Evolutionary conservation across 2,329 filamentous ascomycete species (phyloP), one percentile per base, ranked within the genome.

Genomic region (Myriangium duriaei): DNA sequence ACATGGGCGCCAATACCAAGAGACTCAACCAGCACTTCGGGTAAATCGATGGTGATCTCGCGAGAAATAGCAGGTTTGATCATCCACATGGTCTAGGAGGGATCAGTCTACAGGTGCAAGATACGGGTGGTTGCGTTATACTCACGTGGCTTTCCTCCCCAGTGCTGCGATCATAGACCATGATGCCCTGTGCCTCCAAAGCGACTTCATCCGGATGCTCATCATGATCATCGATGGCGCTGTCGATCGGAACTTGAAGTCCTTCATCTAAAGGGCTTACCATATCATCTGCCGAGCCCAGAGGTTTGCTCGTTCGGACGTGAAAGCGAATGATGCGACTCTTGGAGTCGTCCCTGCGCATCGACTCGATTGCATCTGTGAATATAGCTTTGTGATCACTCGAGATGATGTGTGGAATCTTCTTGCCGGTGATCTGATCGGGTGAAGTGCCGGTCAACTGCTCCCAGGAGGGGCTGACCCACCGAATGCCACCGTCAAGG

Each of bases 41-140:
- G 88, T 5, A 98, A 73, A 56, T 96, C 91, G 50, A 98, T 96
- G 46, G 92, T 92, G 53, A 98, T 84, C 64, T 96, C 87, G 47
- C 86, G 76, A 4, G 88, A 72, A 29, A 86, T 79, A 61, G 86
- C 93, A 2, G 88, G 91, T 47, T 91, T 82, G 49, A 98, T 76
- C 86, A 98, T 98, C 91, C 91, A 98, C 92, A 98, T 98, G 12
- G 85, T 93, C 84, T 94, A 51, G 36, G 42, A 39, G 12, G 16
- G n/a, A 41, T 59, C 47, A 59, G 47, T 41, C 14, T 30, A n/a
- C n/a, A 14, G 15, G 14, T 7, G 11, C 14, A 12, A 21, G 9
- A 10, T 6, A 4, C 11, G 3, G 17, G 30, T 11, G 10, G 26
- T 32, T n/a, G 7, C 11, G 3, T 13, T 36, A 40, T 39, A 71